Base-by-base conservation (phyloP, 2,329 filamentous ascomycete species). In the Pezicula neosporulosa region DNA sequence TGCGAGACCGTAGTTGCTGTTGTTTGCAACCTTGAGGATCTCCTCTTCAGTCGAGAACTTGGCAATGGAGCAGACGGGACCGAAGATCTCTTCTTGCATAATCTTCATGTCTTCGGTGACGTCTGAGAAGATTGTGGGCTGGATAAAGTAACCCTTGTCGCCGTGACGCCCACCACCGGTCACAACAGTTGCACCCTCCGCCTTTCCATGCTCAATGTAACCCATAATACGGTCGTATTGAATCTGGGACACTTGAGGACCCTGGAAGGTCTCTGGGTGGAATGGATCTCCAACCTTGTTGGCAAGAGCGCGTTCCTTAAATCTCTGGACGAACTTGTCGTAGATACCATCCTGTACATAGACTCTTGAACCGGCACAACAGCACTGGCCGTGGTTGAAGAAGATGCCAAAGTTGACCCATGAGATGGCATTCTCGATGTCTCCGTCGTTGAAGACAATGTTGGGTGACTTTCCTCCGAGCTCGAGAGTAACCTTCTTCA, bases 41-140 rank as follows among this genome's bases (percentile, higher is more conserved):
- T 89, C 85, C 47, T 83, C 84, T 70, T 85, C 80, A 63, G 76
- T 81, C 72, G 81, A 82, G 75, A 89, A 88, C 71, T 87, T 88
- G 68, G 81, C 74, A 66, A 89, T 83, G 55, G 81, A 76, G 75
- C 83, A 86, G 57, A 89, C 85, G 37, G 85, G 85, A 53, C 85
- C 85, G 68, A 89, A 89, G 69, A 89, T 87, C 70, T 89, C 85
- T 68, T 88, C 84, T 71, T 86, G 80, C 67, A 85, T 78, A 63
- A 89, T 88, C 77, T 84, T 86, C 84, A 88, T 88, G 68, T 87
- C 78, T 56, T 83, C 78, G 44, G 76, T 81, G 57, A 88, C 85
- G 64, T 85, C 80, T 63, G 81, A 80, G 78, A 89, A 88, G 72
- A 89, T 85, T 60, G 85, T 89, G 8, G 85, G 85, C 71, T 87